Evolutionary conservation across 2,329 filamentous ascomycete species (phyloP).

Genomic region (Cordyceps fumosorosea): DNA sequence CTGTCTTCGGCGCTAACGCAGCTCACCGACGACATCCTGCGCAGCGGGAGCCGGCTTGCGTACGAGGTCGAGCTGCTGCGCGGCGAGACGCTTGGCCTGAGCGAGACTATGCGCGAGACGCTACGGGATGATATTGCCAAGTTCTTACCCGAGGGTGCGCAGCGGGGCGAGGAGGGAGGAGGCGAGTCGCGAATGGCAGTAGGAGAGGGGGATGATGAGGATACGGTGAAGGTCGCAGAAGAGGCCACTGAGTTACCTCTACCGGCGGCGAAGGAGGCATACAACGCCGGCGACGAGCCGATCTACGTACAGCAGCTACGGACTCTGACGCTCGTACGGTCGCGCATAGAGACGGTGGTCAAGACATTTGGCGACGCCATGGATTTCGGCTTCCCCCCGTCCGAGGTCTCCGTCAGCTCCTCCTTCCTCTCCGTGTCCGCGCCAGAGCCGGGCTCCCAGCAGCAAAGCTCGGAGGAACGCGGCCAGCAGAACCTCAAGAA

Average conservation of each 20-base stretch:
- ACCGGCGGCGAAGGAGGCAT: not conserved
- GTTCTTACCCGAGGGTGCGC: constrained; percentile 55
- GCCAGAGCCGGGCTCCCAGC: constrained; percentile 60
- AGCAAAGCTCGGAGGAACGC: constrained; percentile 73
- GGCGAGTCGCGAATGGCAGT: constrained; percentile 16
- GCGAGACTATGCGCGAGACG: constrained; percentile 68
- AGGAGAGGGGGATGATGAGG: constrained; percentile 15
- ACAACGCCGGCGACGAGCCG: constrained; percentile 41
- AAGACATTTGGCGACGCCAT: constrained; percentile 91
- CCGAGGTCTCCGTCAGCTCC: constrained; percentile 74
- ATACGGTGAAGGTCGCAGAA: constrained; percentile 13
- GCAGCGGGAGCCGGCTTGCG: constrained; percentile 78
- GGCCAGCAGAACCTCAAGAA: constrained; percentile 72
- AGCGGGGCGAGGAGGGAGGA: not conserved
- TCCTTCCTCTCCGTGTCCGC: constrained; percentile 87
- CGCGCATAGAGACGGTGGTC: constrained; percentile 82
- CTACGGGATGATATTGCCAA: constrained; percentile 65
- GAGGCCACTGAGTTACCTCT: not conserved
- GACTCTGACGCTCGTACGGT: constrained; percentile 73
- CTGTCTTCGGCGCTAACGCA: constrained; percentile 77
- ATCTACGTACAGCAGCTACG: constrained; percentile 71
- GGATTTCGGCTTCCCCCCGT: constrained; percentile 88
- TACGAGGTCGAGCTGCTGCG: constrained; percentile 92
- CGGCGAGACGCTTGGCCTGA: constrained; percentile 78
- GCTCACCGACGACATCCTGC: constrained; percentile 88